Conservation (phyloP, 768 basidiomycete genomes). For the Mycena metata region DNA sequence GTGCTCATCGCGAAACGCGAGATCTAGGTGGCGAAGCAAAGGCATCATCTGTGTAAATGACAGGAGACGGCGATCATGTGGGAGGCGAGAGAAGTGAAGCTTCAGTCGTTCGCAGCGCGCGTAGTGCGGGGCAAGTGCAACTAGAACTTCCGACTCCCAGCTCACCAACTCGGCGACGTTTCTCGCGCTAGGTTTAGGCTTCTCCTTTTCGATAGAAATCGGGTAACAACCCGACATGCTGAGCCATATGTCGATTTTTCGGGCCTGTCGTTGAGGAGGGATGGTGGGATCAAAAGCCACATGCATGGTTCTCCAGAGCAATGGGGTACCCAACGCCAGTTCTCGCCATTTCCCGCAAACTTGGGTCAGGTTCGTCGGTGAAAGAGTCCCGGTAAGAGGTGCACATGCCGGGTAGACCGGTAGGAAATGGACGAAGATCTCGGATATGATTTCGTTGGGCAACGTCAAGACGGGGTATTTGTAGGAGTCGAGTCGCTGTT, state of each 20-base stretch:
- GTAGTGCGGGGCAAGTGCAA: not conserved
- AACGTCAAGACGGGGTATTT: not conserved
- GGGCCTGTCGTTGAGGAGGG: not conserved
- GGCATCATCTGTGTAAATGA: not conserved
- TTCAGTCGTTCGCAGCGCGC: not conserved
- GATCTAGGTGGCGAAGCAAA: not conserved
- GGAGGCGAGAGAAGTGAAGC: not conserved
- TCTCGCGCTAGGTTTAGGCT: too few relatives aligned
- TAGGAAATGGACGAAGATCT: not conserved
- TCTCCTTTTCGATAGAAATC: not conserved
- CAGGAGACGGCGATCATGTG: not conserved
- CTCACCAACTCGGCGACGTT: too few relatives aligned
- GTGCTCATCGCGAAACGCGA: too few relatives aligned
- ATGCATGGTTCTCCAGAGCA: not conserved
- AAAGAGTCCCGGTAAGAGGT: not conserved
- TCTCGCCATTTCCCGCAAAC: not conserved
- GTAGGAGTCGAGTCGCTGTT: not conserved
- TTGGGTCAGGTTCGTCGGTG: not conserved
- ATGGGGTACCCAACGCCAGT: not conserved
- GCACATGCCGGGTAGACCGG: not conserved
- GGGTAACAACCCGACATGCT: not conserved
- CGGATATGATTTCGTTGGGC: not conserved
- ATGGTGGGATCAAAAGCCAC: not conserved
- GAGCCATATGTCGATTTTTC: not conserved
- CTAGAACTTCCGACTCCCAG: not conserved